Evolutionary conservation across 768 basidiomycete species (phyloP), one percentile per base, ranked within the genome.

Genomic region (Imleria badia): DNA sequence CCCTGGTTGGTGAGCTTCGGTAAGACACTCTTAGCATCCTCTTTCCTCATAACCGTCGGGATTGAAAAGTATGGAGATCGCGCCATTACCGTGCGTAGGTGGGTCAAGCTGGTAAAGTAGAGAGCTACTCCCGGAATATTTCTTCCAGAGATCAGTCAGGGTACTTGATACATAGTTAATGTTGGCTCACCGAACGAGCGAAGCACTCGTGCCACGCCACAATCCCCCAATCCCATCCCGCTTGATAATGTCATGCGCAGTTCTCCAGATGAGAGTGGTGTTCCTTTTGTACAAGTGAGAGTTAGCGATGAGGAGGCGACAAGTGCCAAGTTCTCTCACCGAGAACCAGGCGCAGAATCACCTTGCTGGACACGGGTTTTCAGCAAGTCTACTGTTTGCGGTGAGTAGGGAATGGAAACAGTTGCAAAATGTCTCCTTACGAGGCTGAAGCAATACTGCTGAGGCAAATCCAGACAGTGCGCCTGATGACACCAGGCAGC

Each of bases 41-140:
- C 70, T 35, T 53, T 41, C 33, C 52, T 54, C 31, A 41, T 39
- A 5, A 14, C 49, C 59, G 68, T 33, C 33, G 61, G 55, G 45
- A 66, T 52, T 2, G 86, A 72, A 67, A 96, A 95, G 71, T 86
- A 82, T 0, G 86, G 81, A 2, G 87, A 84, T 20, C 70, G 80
- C 1, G 93, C 84, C 79, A 98, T 83, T 36, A 83, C 58, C 7
- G 82, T 77, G n/a, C 95, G 86, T 38, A 95, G 76, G 59, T 92
- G 85, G 17, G 87, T 93, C 45, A 98, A 76, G 40, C 84, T 77
- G 5, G 94, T 92, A 77, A 97, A 89, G 75, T 98, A 98, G 45
- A 94, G 70, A 4, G 94, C 93, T 19, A 97, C 89, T 5, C 95
- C 95, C 1, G 95, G 95, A 5, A 97, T 84, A 66, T 96, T 97